These are phyloP conservation scores for Crassisporium funariophilum DNA, from an alignment of 768 basidiomycete genomes.

Conservation along the genomic window DNA sequence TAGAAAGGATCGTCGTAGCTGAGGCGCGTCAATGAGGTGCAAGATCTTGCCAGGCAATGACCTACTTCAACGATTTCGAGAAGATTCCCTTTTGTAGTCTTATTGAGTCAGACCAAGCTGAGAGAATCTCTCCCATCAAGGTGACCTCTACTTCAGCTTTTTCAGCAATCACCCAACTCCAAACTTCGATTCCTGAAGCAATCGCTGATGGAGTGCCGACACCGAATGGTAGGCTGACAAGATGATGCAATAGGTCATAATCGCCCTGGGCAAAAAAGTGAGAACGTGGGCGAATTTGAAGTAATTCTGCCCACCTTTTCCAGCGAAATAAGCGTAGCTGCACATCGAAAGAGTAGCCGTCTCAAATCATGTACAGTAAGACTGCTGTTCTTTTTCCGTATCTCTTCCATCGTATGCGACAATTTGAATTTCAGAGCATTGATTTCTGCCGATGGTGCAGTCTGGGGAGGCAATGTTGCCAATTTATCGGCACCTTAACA, in stretches of 20 bases:
- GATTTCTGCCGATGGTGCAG: constrained; percentile 63
- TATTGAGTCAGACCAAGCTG: constrained; percentile 87
- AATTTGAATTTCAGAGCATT: constrained; percentile 68
- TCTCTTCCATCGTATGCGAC: constrained; percentile 63
- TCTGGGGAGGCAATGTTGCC: constrained; percentile 61
- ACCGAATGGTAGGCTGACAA: constrained; percentile 87
- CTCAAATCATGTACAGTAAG: constrained; percentile 83
- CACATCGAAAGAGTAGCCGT: constrained; percentile 83
- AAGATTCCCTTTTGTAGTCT: constrained; percentile 81
- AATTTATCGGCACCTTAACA: constrained; percentile 56
- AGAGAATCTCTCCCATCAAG: constrained; percentile 81
- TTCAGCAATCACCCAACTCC: constrained; percentile 95
- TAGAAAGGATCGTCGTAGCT: constrained; percentile 91
- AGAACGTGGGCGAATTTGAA: not conserved
- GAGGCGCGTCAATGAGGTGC: constrained; percentile 44
- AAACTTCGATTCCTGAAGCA: constrained; percentile 86
- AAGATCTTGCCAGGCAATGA: not conserved
- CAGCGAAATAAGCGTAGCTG: constrained; percentile 74
- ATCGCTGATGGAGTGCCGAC: constrained; percentile 87
- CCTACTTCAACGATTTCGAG: constrained; percentile 75
- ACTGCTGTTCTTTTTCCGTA: constrained; percentile 70
- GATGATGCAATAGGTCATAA: constrained; percentile 79
- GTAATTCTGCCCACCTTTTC: constrained; percentile 47
- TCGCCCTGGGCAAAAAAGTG: constrained; percentile 60
- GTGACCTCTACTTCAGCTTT: constrained; percentile 80